Evolutionary conservation across 345 rosid genomes (phyloP).

Genomic region (Noccaea bulbosa): DNA sequence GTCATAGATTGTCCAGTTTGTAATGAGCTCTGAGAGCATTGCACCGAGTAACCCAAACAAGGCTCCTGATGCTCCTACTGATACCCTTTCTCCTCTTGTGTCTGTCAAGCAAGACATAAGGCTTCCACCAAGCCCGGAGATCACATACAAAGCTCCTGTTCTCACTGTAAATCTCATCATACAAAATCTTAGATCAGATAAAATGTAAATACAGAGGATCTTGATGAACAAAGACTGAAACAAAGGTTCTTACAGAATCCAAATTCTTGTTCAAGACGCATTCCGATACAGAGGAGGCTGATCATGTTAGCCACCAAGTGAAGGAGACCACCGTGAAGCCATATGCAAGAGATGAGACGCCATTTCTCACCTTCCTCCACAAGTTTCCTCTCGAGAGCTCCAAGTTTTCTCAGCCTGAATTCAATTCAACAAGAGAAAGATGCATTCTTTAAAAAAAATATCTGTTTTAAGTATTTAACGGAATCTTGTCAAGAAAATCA

Average conservation of each 20-base stretch:
- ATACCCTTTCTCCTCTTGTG: conserved; percentile 43
- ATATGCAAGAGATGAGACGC: conserved; percentile 80
- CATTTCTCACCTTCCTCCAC: conserved; percentile 64
- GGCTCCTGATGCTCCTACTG: conserved; percentile 97
- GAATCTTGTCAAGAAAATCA: not conserved
- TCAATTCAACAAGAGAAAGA: conserved; percentile 14
- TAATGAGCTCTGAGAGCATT: conserved; percentile 92
- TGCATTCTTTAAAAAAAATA: not conserved
- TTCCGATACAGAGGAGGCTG: conserved; percentile 75
- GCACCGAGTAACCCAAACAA: conserved; percentile 95
- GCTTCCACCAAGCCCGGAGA: conserved; percentile 89
- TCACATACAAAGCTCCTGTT: conserved; percentile 66
- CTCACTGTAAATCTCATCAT: conserved; percentile 59
- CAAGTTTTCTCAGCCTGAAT: conserved; percentile 69
- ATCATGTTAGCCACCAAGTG: conserved; percentile 80
- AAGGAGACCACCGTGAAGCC: conserved; percentile 90
- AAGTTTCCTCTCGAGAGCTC: conserved; percentile 67
- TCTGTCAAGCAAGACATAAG: conserved; percentile 63
- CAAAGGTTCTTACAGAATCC: conserved; percentile 69
- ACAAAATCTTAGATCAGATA: not conserved
- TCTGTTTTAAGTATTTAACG: not conserved
- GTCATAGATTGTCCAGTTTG: conserved; percentile 86
- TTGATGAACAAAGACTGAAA: not conserved
- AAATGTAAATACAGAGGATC: not conserved
- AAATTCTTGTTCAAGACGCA: conserved; percentile 86